These are phyloP conservation scores for Nothophoma quercina DNA, from an alignment of 2,329 filamentous ascomycete species.

Conservation along the genomic window DNA sequence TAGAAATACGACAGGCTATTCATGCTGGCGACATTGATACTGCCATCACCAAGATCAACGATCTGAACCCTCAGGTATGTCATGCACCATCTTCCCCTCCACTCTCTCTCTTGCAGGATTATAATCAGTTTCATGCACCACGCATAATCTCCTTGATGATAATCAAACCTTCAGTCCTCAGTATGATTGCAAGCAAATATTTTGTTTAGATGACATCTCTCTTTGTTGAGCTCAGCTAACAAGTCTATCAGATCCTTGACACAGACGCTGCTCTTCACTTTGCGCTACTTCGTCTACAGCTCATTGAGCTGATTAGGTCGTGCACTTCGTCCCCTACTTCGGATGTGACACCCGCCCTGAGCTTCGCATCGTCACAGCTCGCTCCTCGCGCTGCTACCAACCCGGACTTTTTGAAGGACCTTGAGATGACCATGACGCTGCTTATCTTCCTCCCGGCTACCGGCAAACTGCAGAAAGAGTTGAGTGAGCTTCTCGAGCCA, in stretches of 20 bases:
- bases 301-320: slow-evolving; percentile 88
- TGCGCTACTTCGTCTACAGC: slow-evolving; percentile 83
- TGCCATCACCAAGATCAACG: slow-evolving; percentile 87
- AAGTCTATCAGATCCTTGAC: slow-evolving; percentile 76
- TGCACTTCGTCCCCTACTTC: slow-evolving; percentile 71
- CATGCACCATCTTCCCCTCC: not conserved
- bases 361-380: slow-evolving; percentile 87
- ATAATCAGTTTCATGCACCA: slow-evolving; percentile 99
- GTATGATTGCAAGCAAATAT: slow-evolving; percentile 67
- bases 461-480: slow-evolving; percentile 76
- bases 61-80: slow-evolving; percentile 88
- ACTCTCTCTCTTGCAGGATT: slow-evolving; percentile 85
- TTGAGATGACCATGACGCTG: slow-evolving; percentile 92
- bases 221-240: slow-evolving; percentile 33
- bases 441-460: slow-evolving; percentile 77
- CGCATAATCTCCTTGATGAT: slow-evolving; percentile 96
- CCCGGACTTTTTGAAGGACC: slow-evolving; percentile 79
- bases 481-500: slow-evolving; percentile 80
- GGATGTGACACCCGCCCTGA: slow-evolving; percentile 80
- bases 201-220: slow-evolving; percentile 12
- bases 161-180: slow-evolving; percentile 82
- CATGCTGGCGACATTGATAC: slow-evolving; percentile 84
- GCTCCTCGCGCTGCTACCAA: slow-evolving; percentile 86
- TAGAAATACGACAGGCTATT: slow-evolving; percentile 84
- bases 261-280: slow-evolving; percentile 85